Percentiles rank a stretch among this genome's conserved stretches.
These are phyloP conservation scores for Aspergillus conjunctus DNA, from an alignment of 495 filamentous ascomycete genomes.

Conservation along the genomic window DNA sequence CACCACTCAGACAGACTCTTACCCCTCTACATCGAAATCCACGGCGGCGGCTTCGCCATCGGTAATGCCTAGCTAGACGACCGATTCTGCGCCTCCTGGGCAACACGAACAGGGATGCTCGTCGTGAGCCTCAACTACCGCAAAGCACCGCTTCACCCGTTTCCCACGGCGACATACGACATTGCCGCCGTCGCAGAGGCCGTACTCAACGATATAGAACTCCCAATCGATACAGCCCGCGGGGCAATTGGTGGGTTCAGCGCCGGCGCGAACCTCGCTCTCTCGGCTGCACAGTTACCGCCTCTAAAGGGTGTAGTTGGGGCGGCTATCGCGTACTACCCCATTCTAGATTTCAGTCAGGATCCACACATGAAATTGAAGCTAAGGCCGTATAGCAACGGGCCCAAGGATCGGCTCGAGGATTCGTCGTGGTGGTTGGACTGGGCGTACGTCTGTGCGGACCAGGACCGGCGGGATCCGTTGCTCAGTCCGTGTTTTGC, in stretches of 20 bases:
- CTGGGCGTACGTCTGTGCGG: constrained; percentile 35
- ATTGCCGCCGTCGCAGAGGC: constrained; percentile 24
- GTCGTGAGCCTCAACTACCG: constrained; percentile 41
- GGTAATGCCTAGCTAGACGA: constrained; percentile 32
- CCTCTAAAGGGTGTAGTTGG: constrained; percentile 33
- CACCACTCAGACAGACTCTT: constrained; percentile 20
- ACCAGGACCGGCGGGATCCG: constrained; percentile 38
- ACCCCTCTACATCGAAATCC: constrained; percentile 41
- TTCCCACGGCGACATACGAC: constrained; percentile 34
- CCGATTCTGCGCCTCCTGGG: constrained; percentile 33
- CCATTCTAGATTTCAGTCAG: constrained; percentile 36
- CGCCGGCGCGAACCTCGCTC: constrained; percentile 39
- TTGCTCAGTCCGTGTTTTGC: constrained; percentile 39
- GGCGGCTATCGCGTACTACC: constrained; percentile 37
- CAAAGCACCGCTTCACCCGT: constrained; percentile 35
- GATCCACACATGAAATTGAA: constrained; percentile 29
- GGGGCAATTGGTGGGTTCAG: constrained; percentile 42
- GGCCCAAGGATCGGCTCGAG: constrained; percentile 30
- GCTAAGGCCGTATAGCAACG: constrained; percentile 32
- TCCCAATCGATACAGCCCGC: constrained; percentile 35
- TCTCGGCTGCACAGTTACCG: constrained; percentile 33
- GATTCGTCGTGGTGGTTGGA: constrained; percentile 30
- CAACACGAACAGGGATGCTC: constrained; percentile 35
- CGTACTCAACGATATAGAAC: constrained; percentile 41
- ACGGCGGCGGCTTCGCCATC: constrained; percentile 43